Evolutionary conservation across 371 early-diverging fungal genomes (phyloP).

Genomic region (Rhizomucor miehei): DNA sequence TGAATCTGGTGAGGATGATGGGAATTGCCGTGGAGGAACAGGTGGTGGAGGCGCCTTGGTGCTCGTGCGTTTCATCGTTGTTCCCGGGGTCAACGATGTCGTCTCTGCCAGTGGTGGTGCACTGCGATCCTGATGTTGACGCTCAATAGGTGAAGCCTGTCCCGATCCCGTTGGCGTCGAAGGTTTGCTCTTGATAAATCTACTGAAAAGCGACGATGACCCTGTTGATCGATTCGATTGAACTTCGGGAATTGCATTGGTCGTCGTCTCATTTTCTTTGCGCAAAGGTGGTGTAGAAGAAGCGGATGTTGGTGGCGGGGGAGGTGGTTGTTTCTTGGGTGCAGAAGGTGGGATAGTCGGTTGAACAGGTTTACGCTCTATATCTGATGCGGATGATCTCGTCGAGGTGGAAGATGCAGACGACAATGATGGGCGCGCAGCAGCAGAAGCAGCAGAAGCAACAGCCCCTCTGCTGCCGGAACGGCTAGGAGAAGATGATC

Average conservation of each 20-base stretch:
- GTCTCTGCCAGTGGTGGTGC: constrained; percentile 6
- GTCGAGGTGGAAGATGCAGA: constrained; percentile 8
- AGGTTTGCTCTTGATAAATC: constrained; percentile 15
- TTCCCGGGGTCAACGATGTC: neutral
- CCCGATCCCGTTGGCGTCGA: constrained; percentile 2
- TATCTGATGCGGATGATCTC: neutral
- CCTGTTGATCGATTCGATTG: neutral
- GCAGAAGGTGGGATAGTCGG: constrained; percentile 1
- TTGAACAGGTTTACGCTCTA: neutral
- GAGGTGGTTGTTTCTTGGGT: constrained; percentile 1
- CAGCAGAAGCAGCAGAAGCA: neutral
- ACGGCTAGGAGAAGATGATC: neutral
- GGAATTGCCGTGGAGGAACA: constrained; percentile 1
- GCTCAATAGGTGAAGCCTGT: neutral
- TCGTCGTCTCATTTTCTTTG: neutral
- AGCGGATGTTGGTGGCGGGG: constrained; percentile 13
- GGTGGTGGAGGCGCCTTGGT: constrained; percentile 2
- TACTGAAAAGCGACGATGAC: constrained; percentile 11
- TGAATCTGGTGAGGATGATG: neutral
- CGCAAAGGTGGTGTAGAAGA: constrained; percentile 4
- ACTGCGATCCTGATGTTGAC: neutral
- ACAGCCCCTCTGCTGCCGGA: neutral
- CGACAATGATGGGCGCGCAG: constrained; percentile 9
- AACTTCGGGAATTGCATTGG: neutral
- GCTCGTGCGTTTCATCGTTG: no score